Percentiles rank a stretch among this genome's conserved stretches.
Conservation (phyloP, 2,329 filamentous ascomycete genomes). For the Plectosphaerella cucumerina region DNA sequence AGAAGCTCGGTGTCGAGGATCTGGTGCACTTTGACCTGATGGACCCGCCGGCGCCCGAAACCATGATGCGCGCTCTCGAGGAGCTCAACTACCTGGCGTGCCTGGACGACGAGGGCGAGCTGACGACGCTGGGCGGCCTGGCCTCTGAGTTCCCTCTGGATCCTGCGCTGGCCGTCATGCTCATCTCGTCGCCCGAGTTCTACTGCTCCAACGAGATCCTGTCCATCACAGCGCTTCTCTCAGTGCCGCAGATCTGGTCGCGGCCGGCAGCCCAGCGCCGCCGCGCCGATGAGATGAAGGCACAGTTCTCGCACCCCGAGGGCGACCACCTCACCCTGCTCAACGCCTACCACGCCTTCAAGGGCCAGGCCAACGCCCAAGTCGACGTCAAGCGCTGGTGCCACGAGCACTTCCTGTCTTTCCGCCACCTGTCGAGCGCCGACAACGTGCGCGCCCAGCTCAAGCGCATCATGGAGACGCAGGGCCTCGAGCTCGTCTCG, state of each 20-base stretch:
- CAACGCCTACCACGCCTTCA: constrained; percentile 98
- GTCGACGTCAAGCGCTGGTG: constrained; percentile 86
- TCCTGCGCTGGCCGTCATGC: constrained; percentile 91
- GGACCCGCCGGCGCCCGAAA: constrained; percentile 97
- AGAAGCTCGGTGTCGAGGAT: constrained; percentile 94
- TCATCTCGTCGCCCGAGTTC: constrained; percentile 95
- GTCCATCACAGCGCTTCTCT: constrained; percentile 88
- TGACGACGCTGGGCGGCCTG: constrained; percentile 79
- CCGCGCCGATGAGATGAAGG: constrained; percentile 96
- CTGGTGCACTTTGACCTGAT: constrained; percentile 98
- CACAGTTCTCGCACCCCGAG: constrained; percentile 84
- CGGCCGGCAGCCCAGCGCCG: constrained; percentile 82
- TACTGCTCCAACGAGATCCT: constrained; percentile 98
- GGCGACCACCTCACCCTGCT: constrained; percentile 95
- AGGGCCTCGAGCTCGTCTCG: constrained; percentile 78
- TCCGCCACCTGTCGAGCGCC: constrained; percentile 82
- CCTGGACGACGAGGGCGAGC: constrained; percentile 91
- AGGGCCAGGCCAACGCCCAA: constrained; percentile 61
- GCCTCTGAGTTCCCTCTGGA: constrained; percentile 96
- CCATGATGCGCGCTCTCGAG: constrained; percentile 94
- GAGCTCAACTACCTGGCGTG: constrained; percentile 97
- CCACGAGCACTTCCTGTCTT: constrained; percentile 91
- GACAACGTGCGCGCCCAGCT: constrained; percentile 92
- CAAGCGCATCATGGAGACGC: constrained; percentile 93
- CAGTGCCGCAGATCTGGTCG: constrained; percentile 90